Conservation (phyloP, 176 grass and related monocot genomes). For the Bromus sterilis region DNA sequence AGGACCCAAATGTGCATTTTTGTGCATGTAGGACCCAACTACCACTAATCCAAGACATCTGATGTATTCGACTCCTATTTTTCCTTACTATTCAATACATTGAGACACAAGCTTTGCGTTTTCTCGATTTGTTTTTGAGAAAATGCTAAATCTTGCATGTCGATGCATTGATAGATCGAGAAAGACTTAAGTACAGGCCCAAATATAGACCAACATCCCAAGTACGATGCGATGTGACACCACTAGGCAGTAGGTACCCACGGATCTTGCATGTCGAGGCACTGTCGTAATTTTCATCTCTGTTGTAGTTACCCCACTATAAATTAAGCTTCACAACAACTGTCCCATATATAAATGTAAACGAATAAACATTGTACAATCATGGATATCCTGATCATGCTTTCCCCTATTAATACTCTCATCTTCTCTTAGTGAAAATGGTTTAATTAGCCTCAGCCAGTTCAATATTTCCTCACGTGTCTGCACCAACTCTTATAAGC, state of each 20-base stretch:
- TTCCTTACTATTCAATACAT: no score
- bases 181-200: not conserved
- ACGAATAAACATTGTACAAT: not conserved
- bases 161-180: not conserved
- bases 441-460: not conserved
- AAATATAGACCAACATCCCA: not conserved
- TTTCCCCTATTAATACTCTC: not conserved
- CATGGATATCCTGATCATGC: not conserved
- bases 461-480: not conserved
- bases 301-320: not conserved
- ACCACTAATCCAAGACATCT: no score
- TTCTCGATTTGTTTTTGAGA: not conserved
- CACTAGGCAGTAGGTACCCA: not conserved
- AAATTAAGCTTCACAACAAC: not conserved
- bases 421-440: slow-evolving; percentile 2
- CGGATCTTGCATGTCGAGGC: no score
- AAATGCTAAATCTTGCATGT: not conserved
- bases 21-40: no score
- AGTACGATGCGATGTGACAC: not conserved
- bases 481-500: not conserved
- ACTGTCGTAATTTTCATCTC: not conserved
- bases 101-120: not conserved
- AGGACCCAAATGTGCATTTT: no score
- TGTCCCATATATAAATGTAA: slow-evolving; percentile 3
- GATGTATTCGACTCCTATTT: no score